Base-by-base conservation (phyloP, 2,329 filamentous ascomycete species). In the Cladosporium sphaerospermum region DNA sequence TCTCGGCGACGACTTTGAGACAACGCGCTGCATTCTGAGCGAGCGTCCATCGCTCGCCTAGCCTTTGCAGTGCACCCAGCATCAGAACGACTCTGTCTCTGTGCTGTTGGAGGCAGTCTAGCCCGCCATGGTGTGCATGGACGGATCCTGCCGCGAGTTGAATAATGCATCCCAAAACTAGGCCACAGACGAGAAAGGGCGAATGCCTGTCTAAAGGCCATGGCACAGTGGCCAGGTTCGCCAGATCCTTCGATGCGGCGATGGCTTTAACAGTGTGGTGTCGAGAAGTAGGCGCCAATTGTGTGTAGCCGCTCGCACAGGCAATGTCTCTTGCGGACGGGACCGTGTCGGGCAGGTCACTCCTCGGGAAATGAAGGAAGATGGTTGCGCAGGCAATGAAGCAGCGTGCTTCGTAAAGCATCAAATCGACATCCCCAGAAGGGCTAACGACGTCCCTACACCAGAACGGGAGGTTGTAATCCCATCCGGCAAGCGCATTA, bases 321-420 rank as follows among this genome's bases (percentile, higher is more conserved):
- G 51, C 72, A 60, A 56, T 70, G 62, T 53, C 72, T 52, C 59
- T 88, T 5, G 60, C 57, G 75, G 78, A 76, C 4, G 78, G 78
- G 43, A 79, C 81, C 23, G 76, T 80, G 67, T 71, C 66, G 7
- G 86, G 84, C 14, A 92, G 77, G 61, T 89, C 86, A 3, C 87
- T 91, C 53, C 86, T 81, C 8, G 88, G 88, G 59, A 91, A 85
- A 65, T 93, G 88, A 14, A 93, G 78, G 59, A 90, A 81, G 61
- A 93, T 88, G 1, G 84, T 72, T 9, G 78, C 76, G 78, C 56
- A 62, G 51, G 80, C 74, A 49, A 79, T 76, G 62, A 95, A 88
- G 82, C 95, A 92, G 57, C 88, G 85, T 1, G 88, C 90, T 67
- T 95, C 89, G 71, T 96, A 95, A 70, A 96, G 84, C 79, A 95